Conservation (phyloP, 129 eudicot species). For the Centaurea solstitialis region DNA sequence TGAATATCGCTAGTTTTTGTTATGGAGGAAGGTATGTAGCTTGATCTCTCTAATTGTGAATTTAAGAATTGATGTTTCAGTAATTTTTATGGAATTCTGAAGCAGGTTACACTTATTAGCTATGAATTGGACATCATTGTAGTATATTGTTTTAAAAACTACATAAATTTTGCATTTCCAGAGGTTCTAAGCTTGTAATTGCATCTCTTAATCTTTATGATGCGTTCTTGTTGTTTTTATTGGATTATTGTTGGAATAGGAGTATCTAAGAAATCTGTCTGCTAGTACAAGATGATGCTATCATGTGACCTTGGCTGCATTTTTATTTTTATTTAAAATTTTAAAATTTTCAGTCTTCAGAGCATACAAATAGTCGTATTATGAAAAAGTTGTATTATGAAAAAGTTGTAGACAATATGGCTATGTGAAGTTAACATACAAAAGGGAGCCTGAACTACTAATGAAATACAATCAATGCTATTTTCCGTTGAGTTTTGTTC, state of each 20-base stretch:
- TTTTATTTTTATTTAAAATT: neutral
- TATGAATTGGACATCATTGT: neutral
- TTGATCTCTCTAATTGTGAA: neutral
- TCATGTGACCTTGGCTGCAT: neutral
- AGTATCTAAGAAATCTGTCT: neutral
- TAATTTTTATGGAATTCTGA: neutral
- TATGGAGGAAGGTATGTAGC: conserved; percentile 11
- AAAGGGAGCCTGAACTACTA: conserved; percentile 1
- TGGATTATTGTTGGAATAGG: neutral
- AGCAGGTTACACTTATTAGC: neutral
- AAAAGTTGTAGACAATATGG: neutral
- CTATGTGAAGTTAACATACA: conserved; percentile 10
- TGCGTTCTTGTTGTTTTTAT: neutral
- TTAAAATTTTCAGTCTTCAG: neutral
- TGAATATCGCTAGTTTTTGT: neutral
- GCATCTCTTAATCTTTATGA: neutral
- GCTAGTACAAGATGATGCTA: neutral
- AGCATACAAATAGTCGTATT: too few relatives aligned
- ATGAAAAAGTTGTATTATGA: too few relatives aligned
- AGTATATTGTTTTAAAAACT: conserved; percentile 2
- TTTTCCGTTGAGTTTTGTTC: conserved; percentile 2
- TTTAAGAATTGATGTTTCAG: neutral
- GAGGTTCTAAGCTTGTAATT: neutral
- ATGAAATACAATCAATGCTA: neutral
- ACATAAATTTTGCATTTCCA: neutral